Base-by-base conservation (phyloP, 352 stramenopile genomes). In the Phytophthora constricta region DNA sequence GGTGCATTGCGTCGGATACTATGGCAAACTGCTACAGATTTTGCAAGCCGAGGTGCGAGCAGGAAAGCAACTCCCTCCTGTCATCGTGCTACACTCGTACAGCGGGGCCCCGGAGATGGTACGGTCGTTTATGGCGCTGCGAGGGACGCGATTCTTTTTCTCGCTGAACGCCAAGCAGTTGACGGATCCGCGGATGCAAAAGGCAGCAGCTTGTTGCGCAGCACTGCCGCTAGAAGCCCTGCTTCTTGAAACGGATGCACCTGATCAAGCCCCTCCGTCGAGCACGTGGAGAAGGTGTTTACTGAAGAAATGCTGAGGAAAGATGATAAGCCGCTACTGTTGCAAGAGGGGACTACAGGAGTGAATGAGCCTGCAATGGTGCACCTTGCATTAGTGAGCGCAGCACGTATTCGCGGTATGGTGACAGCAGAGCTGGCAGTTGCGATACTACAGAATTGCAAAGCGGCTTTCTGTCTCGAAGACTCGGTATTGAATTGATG, bases 141-240 rank as follows among this genome's bases (percentile, higher is more conserved):
- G 48, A 17, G 41, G 20, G 2, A 80, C 78, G 9, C 72, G 60
- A n/a, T 39, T 95, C 16, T 95, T 81, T 52, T 89, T 93, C 50
- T 95, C 87, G 5, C 58, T 95, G 16, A 92, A 91, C 25, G 79
- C 74, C n/a, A 90, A 87, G 65, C 83, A 93, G 45, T 60, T 92
- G 48, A 74, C 70, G 10, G 68, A 80, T 2, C 37, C 61, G 3
- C 52, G 59, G 31, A 76, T 72, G 33, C 72, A 69, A 16, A 91
- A 91, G 63, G 63, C 76, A 33, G 58, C 43, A 1, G 48, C 47
- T 2, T 82, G 70, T 17, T 90, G 85, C 17, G 62, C 68, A 3
- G 62, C 69, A 16, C 39, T 90, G 27, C 85, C 85, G 13, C 16
- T 90, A 5, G 53, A 72, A 11, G 28, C 75, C 2, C 60, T 95